phyloP scores from a whole-genome alignment of 2,329 filamentous ascomycete species.

The Botrytis fragariae region DNA sequence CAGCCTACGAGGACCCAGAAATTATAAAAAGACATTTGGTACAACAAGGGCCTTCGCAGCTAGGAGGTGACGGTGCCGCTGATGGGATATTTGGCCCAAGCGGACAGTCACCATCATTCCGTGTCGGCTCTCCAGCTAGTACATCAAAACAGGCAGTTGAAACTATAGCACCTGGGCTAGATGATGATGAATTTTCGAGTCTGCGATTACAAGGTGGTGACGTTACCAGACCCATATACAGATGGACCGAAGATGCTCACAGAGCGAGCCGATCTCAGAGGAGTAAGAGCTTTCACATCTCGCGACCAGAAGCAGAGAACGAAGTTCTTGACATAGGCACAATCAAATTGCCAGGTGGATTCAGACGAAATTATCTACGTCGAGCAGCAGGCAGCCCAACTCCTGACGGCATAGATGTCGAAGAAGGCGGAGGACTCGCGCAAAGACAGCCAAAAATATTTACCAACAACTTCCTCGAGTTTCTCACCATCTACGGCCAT shows the following conservation, averaged over 20 bases:
- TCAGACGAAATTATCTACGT: constrained; percentile 84
- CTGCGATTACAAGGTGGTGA: constrained; percentile 90
- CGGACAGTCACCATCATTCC: constrained; percentile 41
- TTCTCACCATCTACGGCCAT: constrained; percentile 90
- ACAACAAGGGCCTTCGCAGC: constrained; percentile 57
- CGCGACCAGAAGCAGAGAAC: constrained; percentile 74
- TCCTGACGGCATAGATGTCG: constrained; percentile 39
- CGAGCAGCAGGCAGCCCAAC: constrained; percentile 67
- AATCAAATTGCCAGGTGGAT: constrained; percentile 92
- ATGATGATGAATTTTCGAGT: constrained; percentile 88
- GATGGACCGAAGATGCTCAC: constrained; percentile 89
- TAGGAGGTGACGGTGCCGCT: constrained; percentile 24
- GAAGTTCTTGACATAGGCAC: constrained; percentile 81
- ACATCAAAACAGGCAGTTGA: constrained; percentile 37
- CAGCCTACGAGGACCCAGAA: constrained; percentile 81
- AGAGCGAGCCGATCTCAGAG: constrained; percentile 60
- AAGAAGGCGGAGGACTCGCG: constrained; percentile 40
- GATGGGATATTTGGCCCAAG: constrained; percentile 29
- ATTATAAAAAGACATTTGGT: constrained; percentile 89
- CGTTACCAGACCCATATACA: constrained; percentile 91
- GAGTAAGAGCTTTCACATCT: constrained; percentile 83
- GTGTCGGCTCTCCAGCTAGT: constrained; percentile 38
- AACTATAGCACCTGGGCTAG: constrained; percentile 41
- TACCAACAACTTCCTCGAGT: constrained; percentile 93
- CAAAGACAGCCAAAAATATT: constrained; percentile 59